Conservation (phyloP, 306 rosid genomes). For the Boehmeria nivea region DNA sequence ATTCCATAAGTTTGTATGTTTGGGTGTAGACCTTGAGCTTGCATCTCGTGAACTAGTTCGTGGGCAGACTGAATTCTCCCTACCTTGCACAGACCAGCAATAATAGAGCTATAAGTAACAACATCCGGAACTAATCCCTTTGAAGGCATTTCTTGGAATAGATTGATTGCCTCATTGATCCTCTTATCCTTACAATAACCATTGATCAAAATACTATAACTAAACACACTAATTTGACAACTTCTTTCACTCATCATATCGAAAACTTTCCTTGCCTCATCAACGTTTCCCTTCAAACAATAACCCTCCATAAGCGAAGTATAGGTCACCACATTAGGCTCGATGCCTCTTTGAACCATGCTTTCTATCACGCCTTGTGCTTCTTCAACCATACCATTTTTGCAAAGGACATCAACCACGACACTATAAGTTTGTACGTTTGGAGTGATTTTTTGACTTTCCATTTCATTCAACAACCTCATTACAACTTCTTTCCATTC, state of each 20-base stretch:
- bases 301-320: constrained; percentile 35
- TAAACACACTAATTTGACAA: not conserved
- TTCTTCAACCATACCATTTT: not conserved
- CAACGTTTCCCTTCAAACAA: constrained; percentile 6
- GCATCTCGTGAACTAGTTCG: not conserved
- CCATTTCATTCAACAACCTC: no score
- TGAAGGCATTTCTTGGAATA: not conserved
- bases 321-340: constrained; percentile 23
- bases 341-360: constrained; percentile 13
- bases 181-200: not conserved
- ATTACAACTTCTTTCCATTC: no score
- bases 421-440: no score
- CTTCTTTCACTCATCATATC: constrained; percentile 10
- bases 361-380: not conserved
- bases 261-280: constrained; percentile 26
- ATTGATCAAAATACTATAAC: not conserved
- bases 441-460: no score
- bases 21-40: not conserved
- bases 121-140: no score
- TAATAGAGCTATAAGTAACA: no score
- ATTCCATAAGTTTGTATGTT: not conserved
- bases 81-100: no score
- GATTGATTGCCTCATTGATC: no score
- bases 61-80: not conserved
- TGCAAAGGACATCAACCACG: not conserved